Base-by-base conservation (phyloP, 192 early-diverging fungal genomes). In the Entrophospora sp. region DNA sequence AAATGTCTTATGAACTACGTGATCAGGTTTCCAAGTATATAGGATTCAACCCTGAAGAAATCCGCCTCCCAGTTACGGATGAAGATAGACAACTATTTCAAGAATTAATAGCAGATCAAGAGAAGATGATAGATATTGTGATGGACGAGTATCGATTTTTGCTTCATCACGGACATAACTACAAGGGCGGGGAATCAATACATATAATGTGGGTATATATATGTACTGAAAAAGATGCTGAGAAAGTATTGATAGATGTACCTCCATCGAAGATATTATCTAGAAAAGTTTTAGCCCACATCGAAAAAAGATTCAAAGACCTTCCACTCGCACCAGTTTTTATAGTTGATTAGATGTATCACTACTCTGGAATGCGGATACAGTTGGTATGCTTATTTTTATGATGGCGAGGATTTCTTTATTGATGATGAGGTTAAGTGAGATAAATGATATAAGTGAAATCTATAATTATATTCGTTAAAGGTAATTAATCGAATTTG, bases 241-340 rank as follows among this genome's bases (percentile, higher is more conserved):
- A 59, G 35, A 59, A 59, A 37, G 56, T 59, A 22, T 59, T 59
- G 35, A 59, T 59, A 59, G 56, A 59, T 12, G 35, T 59, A 59
- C 56, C 56, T 59, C 56, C 56, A 59, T 59, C 56, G 8, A 59
- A 59, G 34, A 59, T 59, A 59, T 59, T 59, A 59, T 59, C 56
- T 1, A 37, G 36, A 59, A 59, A 59, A 16, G 34, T 52, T 59
- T 40, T 59, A 36, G 22, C 56, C 9, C 56, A 59, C 18, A 59
- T 59, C 5, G 14, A 59, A 59, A 59, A 59, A 59, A 16, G n/a
- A n/a, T n/a, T n/a, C n/a, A n/a, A n/a, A n/a, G n/a, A n/a, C n/a
- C n/a, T n/a, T n/a, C n/a, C n/a, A n/a, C n/a, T n/a, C n/a, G n/a
- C n/a, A n/a, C n/a, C n/a, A n/a, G n/a, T n/a, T n/a, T n/a, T n/a